Percentiles rank a stretch among this genome's conserved stretches.
These are phyloP conservation scores for Diospyros lotus DNA, from an alignment of 148 eudicot genomes.

Conservation along the genomic window DNA sequence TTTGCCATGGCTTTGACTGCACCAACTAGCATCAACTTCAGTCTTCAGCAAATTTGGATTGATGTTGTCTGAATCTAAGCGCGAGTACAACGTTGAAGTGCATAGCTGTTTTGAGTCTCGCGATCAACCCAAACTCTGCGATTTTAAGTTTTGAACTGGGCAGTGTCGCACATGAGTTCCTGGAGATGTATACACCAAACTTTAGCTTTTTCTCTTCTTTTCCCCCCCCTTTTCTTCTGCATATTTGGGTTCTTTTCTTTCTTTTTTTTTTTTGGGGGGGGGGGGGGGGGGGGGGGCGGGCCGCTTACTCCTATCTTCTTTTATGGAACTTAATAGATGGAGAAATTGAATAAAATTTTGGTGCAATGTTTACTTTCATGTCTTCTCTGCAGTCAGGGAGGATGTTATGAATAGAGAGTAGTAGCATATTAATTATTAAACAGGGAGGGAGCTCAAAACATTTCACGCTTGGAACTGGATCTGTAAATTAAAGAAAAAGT, in stretches of 20 bases:
- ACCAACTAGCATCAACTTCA: constrained; percentile 26
- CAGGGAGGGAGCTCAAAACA: no score
- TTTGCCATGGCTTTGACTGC: constrained; percentile 68
- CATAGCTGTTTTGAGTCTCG: neutral
- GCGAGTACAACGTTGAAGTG: neutral
- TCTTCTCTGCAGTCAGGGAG: no score
- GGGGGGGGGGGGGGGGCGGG: neutral
- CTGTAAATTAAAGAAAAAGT: no score
- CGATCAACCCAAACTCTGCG: neutral
- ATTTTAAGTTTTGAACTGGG: neutral
- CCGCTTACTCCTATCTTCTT: neutral
- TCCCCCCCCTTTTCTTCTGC: no score
- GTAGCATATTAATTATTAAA: no score
- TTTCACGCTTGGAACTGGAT: no score
- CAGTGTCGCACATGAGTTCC: neutral
- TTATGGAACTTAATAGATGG: neutral
- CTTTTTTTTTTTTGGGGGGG: neutral
- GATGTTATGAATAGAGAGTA: no score
- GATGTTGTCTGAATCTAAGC: neutral
- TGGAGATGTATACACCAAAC: neutral
- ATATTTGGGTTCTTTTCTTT: no score
- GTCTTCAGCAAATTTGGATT: constrained; percentile 2
- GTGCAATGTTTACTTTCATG: no score
- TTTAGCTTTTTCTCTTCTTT: neutral
- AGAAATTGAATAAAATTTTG: neutral